A percentile compares a stretch with the other conserved stretches of the same genome.
These are phyloP conservation scores for Neotropicomus parvogracilis DNA, from an alignment of 1,284 basidiomycete species.

Conservation along the genomic window DNA sequence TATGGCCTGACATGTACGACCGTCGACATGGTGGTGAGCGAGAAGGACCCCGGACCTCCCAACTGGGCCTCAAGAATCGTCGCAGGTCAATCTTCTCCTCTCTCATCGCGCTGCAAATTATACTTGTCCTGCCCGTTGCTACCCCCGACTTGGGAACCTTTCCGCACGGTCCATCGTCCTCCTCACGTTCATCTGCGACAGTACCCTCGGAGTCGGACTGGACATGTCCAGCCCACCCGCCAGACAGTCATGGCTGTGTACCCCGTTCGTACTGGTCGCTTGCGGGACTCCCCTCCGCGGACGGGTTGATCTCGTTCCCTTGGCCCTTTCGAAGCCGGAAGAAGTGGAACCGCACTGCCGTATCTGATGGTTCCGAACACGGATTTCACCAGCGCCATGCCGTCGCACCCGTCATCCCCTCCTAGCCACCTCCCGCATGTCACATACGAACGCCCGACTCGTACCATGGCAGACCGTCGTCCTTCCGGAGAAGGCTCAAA, in stretches of 20 bases:
- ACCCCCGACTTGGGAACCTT: slow-evolving; percentile 21
- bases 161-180: slow-evolving; percentile 13
- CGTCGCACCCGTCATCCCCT: slow-evolving; percentile 6
- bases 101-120: slow-evolving; percentile 20
- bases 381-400: slow-evolving; percentile 5
- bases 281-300: slow-evolving; percentile 25
- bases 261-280: not conserved
- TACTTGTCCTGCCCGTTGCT: slow-evolving; percentile 24
- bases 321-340: slow-evolving; percentile 18
- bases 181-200: slow-evolving; percentile 24
- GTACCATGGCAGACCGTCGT: not conserved
- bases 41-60: slow-evolving; percentile 16
- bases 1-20: slow-evolving; percentile 10
- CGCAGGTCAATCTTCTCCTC: slow-evolving; percentile 19
- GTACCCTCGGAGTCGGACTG: slow-evolving; percentile 19
- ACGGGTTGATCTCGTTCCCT: slow-evolving; percentile 25
- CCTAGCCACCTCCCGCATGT: not conserved
- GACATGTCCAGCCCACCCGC: slow-evolving; percentile 10
- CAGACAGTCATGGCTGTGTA: slow-evolving; percentile 10
- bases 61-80: slow-evolving; percentile 11
- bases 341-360: slow-evolving; percentile 10
- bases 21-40: slow-evolving; percentile 15
- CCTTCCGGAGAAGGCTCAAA: not conserved
- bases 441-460: not conserved
- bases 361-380: slow-evolving; percentile 15